Base-by-base conservation (phyloP, 805 yeast species). In the Saccharomycopsis babjevae region DNA sequence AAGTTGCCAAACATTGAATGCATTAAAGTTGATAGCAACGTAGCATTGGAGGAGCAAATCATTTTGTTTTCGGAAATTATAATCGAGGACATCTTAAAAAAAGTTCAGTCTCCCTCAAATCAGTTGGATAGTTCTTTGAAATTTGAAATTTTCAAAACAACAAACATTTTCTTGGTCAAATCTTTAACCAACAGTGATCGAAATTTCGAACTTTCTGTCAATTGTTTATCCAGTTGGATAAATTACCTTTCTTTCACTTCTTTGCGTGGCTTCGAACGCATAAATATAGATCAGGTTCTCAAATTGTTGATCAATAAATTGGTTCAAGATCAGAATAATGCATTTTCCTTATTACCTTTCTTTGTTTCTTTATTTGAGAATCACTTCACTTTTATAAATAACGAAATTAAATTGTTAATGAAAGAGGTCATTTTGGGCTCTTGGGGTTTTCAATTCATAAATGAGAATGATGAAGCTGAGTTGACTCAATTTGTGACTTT, bases 1-100 rank as follows among this genome's bases (percentile, higher is more conserved):
- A n/a, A 13, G 3, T 4, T 40, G 10, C 13, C 50, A 22, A 34
- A 56, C 32, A 16, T 25, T 25, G 28, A 25, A 5, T 11, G 15
- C 22, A 13, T 22, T 6, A 22, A 11, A 22, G 16, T 46, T 22
- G 16, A 25, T 10, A 5, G 16, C n/a, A 22, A 46, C n/a, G 10
- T 18, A 8, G 22, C 22, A n/a, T 46, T 25, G 15, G 52, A 46
- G 52, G 28, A 46, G 10, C 52, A 46, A 25, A 46, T 46, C 16
- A 46, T 77, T 2, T 59, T 70, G 0, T 77, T 81, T 54, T 71
- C 78, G 2, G 74, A 83, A 13, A 80, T 79, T 7, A 61, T 82
- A 0, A 78, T 76, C 0, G 88, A 83, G 64, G 88, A 84, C 59
- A 66, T 80, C 11, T 66, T 73, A 39, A 81, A 78, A 55, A 59